These are phyloP conservation scores for Fomitiporia mediterranea DNA, from an alignment of 1,284 basidiomycete genomes.

Conservation along the genomic window DNA sequence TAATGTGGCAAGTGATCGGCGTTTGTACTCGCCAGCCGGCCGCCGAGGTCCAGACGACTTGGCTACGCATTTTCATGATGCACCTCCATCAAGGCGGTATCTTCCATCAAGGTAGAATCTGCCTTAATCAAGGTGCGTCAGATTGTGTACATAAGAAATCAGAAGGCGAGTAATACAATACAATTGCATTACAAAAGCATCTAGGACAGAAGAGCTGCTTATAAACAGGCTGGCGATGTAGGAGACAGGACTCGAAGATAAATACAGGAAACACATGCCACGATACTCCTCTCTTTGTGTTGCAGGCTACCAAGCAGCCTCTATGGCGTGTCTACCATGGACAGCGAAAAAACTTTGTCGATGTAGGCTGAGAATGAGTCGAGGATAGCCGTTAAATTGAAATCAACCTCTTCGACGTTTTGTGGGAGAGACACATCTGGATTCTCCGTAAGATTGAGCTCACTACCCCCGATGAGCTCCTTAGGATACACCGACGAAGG, in stretches of 20 bases:
- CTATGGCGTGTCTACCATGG: slow-evolving; percentile 24
- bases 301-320: slow-evolving; percentile 30
- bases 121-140: too few species aligned
- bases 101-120: too few species aligned
- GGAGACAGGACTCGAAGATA: slow-evolving; percentile 8
- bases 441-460: slow-evolving; percentile 42
- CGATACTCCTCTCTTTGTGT: slow-evolving; percentile 38
- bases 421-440: slow-evolving; percentile 44
- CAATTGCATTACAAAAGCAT: too few species aligned
- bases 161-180: too few species aligned
- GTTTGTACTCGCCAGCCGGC: background rate
- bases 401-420: too few species aligned
- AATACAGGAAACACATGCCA: slow-evolving; percentile 25
- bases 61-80: too few species aligned
- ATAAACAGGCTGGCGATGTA: too few species aligned
- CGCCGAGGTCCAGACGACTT: background rate
- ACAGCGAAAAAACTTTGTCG: slow-evolving; percentile 43
- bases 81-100: too few species aligned
- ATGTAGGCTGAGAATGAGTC: too few species aligned
- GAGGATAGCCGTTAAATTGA: too few species aligned
- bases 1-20: background rate
- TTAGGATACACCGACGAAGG: slow-evolving; percentile 83
- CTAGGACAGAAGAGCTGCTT: too few species aligned
- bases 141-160: too few species aligned
- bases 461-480: slow-evolving; percentile 69